Base-by-base conservation (phyloP, 768 basidiomycete genomes). In the Nidularia pulvinata region DNA sequence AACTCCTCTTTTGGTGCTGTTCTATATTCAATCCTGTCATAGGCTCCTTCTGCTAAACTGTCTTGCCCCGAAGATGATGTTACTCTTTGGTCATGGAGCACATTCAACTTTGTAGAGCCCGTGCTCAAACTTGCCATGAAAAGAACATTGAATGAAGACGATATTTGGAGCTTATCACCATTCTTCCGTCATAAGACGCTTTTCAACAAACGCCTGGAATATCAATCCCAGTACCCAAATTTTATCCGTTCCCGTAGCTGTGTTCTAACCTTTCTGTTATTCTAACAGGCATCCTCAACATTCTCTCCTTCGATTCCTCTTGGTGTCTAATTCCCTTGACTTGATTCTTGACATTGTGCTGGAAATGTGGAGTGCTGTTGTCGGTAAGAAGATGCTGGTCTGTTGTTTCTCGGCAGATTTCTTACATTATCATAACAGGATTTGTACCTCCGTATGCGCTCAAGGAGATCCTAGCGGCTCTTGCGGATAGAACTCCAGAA, bases 271-370 rank as follows among this genome's bases (percentile, higher is more conserved):
- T 25, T 52, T 45, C 19, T 47, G 50, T 50, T 19, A 7, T 33
- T 6, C 25, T 47, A 33, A 19, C 55, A 85, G 82, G 35, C 62
- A 84, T 64, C 82, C 83, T 1, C 72, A 66, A 1, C 81, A 83
- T 61, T 82, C 84, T 4, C 71, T 88, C 30, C 69, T 88, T 30
- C 74, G 81, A 19, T 88, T 88, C 59, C 73, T 89, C 14, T 58
- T 89, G 10, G 77, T 70, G 4, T 86, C 86, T 5, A 89, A 87
- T 63, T 88, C 86, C 1, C 71, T 88, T 32, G 87, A 89, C 63
- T 68, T 89, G 33, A 83, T 85, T 35, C 66, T 89, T 1, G 83
- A 86, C 56, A 54, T 88, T 9, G 52, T 68, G 2, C 66, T 88
- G 25, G 82, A 87, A 59, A 59, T 86, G 54, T 88, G 84, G 83